Conservation (phyloP, 768 basidiomycete genomes). For the Calocybe indica region DNA sequence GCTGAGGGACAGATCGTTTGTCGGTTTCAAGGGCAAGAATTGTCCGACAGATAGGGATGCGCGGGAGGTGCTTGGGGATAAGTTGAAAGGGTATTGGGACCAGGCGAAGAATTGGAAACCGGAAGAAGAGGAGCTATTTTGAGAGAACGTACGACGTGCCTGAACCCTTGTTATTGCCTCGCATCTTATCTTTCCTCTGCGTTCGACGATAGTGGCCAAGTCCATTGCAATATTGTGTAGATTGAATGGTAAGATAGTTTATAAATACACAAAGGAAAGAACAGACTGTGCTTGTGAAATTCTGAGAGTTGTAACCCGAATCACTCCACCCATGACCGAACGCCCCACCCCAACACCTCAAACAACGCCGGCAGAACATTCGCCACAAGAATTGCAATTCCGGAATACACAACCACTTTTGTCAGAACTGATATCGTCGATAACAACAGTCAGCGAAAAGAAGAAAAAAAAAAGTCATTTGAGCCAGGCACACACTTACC, state of each 20-base stretch:
- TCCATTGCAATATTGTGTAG: neutral
- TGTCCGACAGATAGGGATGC: constrained; percentile 83
- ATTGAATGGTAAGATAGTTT: neutral
- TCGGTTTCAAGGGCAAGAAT: constrained; percentile 70
- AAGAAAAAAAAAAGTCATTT: constrained; percentile 1
- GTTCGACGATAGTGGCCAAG: neutral
- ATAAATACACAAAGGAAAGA: neutral
- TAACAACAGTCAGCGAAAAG: neutral
- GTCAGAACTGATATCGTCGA: constrained; percentile 57
- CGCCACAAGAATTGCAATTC: constrained; percentile 68
- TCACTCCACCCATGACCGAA: constrained; percentile 26
- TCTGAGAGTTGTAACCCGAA: neutral
- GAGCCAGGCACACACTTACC: constrained; percentile 40
- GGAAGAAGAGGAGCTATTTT: constrained; percentile 73
- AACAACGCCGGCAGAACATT: constrained; percentile 65
- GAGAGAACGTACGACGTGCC: too few species aligned
- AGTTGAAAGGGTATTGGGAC: constrained; percentile 91
- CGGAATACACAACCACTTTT: constrained; percentile 85
- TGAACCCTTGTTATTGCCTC: too few species aligned
- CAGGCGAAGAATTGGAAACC: constrained; percentile 86
- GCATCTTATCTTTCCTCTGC: too few species aligned
- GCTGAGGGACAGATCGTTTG: constrained; percentile 77
- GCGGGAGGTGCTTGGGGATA: constrained; percentile 80
- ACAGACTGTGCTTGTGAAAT: neutral
- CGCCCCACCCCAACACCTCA: constrained; percentile 64